phyloP scores from a whole-genome alignment of 164 flowering plant genomes.

The Kingdonia uniflora region DNA sequence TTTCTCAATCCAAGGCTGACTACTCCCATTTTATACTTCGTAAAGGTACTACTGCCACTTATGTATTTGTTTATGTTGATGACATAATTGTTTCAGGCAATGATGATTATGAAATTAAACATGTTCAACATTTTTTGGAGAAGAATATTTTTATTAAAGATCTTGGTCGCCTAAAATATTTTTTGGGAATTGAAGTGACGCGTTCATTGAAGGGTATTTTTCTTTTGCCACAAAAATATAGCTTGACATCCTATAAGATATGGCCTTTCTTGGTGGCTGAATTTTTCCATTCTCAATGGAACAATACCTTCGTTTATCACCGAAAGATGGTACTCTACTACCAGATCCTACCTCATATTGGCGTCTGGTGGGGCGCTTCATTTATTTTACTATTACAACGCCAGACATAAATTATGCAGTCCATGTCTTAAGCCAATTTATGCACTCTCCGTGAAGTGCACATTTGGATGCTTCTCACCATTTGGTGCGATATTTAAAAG shows the following conservation, averaged over 20 bases:
- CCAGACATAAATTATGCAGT: neutral
- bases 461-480: too few species aligned
- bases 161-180: neutral
- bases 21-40: neutral
- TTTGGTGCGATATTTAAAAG: too few species aligned
- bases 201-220: too few species aligned
- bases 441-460: too few species aligned
- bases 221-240: too few species aligned
- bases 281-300: neutral
- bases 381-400: neutral
- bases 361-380: too few species aligned
- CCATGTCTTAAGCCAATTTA: too few species aligned
- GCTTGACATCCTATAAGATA: neutral
- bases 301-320: too few species aligned
- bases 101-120: neutral
- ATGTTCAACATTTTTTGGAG: neutral
- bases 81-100: neutral
- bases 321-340: too few species aligned
- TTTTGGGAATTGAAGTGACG: neutral
- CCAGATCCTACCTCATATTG: neutral
- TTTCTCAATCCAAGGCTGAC: neutral
- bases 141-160: neutral
- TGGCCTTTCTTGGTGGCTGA: neutral
- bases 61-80: neutral
- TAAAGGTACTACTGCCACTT: neutral